Evolutionary conservation across 306 rosid species (phyloP).

Genomic region (Betula pendula): DNA sequence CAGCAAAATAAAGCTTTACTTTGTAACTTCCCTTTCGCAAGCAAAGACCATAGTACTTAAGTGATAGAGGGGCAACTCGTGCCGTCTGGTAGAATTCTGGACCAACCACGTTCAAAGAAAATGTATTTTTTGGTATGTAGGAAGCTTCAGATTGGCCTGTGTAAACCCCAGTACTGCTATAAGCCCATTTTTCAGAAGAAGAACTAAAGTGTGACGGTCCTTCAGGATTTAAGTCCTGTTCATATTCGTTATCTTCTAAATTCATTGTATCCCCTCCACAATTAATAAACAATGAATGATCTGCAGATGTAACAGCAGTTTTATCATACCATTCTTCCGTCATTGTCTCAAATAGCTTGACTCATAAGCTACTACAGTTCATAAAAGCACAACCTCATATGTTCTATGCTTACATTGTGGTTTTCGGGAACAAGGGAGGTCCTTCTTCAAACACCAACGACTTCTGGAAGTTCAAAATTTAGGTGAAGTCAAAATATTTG

Average conservation of each 20-base stretch:
- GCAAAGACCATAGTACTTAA: conserved; percentile 72
- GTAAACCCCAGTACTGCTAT: conserved; percentile 62
- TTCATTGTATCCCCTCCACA: conserved; percentile 52
- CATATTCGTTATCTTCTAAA: conserved; percentile 40
- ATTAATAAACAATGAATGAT: conserved; percentile 60
- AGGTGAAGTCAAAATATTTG: conserved; percentile 16
- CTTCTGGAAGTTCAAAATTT: conserved; percentile 36
- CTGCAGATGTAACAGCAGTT: conserved; percentile 34
- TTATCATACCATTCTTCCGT: conserved; percentile 7
- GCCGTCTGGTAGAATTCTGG: conserved; percentile 45
- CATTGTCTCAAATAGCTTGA: conserved; percentile 2
- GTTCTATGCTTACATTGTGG: conserved; percentile 50
- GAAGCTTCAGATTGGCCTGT: neutral
- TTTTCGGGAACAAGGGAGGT: conserved; percentile 58
- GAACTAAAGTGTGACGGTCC: conserved; percentile 46
- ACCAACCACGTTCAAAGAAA: conserved; percentile 29
- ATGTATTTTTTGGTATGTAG: conserved; percentile 29
- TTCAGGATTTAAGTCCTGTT: conserved; percentile 30
- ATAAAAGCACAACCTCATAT: conserved; percentile 13
- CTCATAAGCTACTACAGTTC: conserved; percentile 6
- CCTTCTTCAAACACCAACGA: conserved; percentile 56
- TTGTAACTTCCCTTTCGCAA: conserved; percentile 61
- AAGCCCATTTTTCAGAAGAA: conserved; percentile 57
- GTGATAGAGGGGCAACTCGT: conserved; percentile 62
- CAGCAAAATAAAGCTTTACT: conserved; percentile 75